Evolutionary conservation across 768 basidiomycete species (phyloP).

Genomic region (Cystobasidium ongulense): DNA sequence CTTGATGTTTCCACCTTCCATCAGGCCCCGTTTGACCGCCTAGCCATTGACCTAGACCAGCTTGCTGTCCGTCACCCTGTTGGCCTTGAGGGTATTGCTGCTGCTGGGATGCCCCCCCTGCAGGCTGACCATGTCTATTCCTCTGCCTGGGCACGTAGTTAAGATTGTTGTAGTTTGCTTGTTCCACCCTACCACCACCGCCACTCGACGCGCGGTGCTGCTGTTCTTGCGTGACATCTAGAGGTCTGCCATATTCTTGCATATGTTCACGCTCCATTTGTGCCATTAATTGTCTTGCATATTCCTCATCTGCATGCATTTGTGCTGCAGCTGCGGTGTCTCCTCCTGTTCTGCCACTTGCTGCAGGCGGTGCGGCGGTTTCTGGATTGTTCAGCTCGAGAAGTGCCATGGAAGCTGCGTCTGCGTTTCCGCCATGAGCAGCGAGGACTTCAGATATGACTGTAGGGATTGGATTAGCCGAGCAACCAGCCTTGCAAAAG

Average conservation of each 20-base stretch:
- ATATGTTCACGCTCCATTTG: constrained; percentile 29
- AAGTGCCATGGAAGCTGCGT: constrained; percentile 24
- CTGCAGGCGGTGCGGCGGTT: not conserved
- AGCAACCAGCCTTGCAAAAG: not conserved
- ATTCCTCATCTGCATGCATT: constrained; percentile 17
- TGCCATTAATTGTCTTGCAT: constrained; percentile 22
- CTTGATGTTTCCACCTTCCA: constrained; percentile 12
- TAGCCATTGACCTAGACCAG: not conserved
- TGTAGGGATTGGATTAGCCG: not conserved
- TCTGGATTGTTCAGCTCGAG: constrained; percentile 23
- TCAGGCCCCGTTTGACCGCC: constrained; percentile 2
- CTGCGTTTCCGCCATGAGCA: constrained; percentile 24
- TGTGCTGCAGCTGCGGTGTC: not conserved
- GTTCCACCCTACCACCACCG: not conserved
- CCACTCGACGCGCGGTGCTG: not conserved
- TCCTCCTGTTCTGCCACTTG: not conserved
- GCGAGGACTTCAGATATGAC: constrained; percentile 26
- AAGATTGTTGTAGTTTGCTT: constrained; percentile 1
- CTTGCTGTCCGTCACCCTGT: not conserved
- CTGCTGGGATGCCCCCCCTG: not conserved
- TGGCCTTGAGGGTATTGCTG: not conserved
- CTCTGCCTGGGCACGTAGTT: constrained; percentile 24
- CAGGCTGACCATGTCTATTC: constrained; percentile 5
- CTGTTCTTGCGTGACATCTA: not conserved
- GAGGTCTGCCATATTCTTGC: constrained; percentile 22